Percentiles rank a stretch among this genome's conserved stretches.
Conservation (phyloP, 345 rosid species). For the Hirschfeldia incana region DNA sequence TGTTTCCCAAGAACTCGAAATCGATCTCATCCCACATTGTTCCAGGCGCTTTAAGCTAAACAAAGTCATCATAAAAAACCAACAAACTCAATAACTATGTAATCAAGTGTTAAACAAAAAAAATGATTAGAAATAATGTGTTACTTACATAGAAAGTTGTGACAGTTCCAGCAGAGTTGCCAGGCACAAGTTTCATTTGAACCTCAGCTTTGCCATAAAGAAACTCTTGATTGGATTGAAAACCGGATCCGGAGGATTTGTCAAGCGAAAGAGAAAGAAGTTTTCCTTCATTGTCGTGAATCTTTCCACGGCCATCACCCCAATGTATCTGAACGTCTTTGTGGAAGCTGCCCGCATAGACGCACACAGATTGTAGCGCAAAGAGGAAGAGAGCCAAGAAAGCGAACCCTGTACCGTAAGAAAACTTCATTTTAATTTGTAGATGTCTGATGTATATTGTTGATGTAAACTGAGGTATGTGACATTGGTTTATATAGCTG, state of each 20-base stretch:
- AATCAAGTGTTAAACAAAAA: background rate
- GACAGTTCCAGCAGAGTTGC: constrained; percentile 38
- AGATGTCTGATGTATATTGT: background rate
- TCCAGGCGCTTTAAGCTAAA: constrained; percentile 33
- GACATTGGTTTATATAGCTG: background rate
- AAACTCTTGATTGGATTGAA: constrained; percentile 29
- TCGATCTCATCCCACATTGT: constrained; percentile 40
- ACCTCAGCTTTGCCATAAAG: constrained; percentile 32
- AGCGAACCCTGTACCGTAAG: background rate
- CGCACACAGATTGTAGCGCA: background rate
- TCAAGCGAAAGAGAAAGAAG: background rate
- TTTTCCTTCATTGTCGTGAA: background rate
- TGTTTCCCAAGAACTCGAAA: constrained; percentile 42
- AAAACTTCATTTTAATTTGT: background rate
- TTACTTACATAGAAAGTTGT: constrained; percentile 36
- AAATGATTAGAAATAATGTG: background rate
- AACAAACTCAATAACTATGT: background rate
- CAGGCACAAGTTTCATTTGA: constrained; percentile 35
- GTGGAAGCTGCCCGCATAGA: background rate
- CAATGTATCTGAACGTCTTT: background rate
- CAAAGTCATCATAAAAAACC: constrained; percentile 3
- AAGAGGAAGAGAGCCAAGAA: background rate
- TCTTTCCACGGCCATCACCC: constrained; percentile 2
- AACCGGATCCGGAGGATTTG: constrained; percentile 37
- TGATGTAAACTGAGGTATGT: background rate